Conservation (phyloP, 345 rosid species). For the Hevea brasiliensis region DNA sequence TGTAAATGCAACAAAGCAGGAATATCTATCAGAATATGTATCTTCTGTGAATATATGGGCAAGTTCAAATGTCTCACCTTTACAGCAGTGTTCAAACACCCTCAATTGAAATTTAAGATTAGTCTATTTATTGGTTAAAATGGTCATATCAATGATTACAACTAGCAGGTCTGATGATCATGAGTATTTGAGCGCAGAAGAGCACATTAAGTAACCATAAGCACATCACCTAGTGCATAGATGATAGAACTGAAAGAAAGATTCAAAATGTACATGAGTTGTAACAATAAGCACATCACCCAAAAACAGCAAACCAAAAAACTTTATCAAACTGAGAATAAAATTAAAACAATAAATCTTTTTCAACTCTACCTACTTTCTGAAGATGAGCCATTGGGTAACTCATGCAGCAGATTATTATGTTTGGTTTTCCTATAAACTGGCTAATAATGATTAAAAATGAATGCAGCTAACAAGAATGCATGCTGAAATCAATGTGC, state of each 20-base stretch:
- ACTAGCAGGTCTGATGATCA: background rate
- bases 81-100: too few species aligned
- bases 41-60: background rate
- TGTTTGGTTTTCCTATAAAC: background rate
- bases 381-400: background rate
- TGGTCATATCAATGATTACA: background rate
- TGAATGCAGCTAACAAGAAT: background rate
- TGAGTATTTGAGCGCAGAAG: background rate
- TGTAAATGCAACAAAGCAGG: background rate
- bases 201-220: background rate
- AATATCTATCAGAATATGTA: background rate
- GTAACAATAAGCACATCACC: background rate
- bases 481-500: conserved; percentile 1
- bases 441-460: background rate
- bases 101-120: conserved; percentile 3
- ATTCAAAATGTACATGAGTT: background rate
- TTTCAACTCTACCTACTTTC: background rate
- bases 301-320: background rate
- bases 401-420: background rate
- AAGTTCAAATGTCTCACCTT: background rate
- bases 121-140: background rate
- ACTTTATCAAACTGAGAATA: background rate
- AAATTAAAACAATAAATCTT: background rate
- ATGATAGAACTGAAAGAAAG: too few species aligned
- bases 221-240: background rate